phyloP scores from a whole-genome alignment of 768 basidiomycete genomes.

The Trametes meyenii region DNA sequence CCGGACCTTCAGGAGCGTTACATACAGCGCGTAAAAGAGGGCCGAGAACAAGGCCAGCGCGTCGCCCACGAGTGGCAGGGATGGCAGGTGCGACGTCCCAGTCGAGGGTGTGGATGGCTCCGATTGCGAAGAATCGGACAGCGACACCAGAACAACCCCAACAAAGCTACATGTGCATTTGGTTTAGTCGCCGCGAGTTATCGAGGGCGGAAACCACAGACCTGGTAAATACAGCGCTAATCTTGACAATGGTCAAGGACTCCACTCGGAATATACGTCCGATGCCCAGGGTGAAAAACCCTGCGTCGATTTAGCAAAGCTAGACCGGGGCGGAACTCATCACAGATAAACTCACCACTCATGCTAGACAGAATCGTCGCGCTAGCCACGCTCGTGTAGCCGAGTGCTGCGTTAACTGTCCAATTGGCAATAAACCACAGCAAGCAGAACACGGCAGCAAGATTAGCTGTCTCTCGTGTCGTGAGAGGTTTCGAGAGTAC shows the following conservation, averaged over 20 bases:
- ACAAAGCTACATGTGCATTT: constrained; percentile 53
- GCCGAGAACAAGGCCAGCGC: constrained; percentile 84
- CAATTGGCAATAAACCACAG: constrained; percentile 97
- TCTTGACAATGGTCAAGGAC: constrained; percentile 67
- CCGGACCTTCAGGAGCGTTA: constrained; percentile 85
- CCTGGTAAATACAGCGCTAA: constrained; percentile 80
- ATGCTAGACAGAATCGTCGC: constrained; percentile 87
- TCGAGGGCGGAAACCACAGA: constrained; percentile 35
- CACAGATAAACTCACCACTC: constrained; percentile 61
- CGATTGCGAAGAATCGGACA: constrained; percentile 67
- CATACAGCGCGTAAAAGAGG: constrained; percentile 85
- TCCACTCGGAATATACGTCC: constrained; percentile 87
- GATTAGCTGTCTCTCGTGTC: constrained; percentile 66
- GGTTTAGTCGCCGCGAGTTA: neutral
- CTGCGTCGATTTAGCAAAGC: constrained; percentile 41
- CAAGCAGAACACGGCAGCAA: constrained; percentile 82
- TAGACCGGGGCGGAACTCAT: neutral
- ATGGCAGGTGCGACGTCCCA: constrained; percentile 27
- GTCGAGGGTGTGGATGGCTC: constrained; percentile 14
- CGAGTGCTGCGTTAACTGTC: constrained; percentile 81
- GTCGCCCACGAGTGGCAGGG: constrained; percentile 71
- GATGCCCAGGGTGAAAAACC: constrained; percentile 89
- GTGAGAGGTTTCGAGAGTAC: constrained; percentile 49
- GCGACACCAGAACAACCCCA: constrained; percentile 87
- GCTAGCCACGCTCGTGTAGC: constrained; percentile 92